These are phyloP conservation scores for Epithele typhae DNA, from an alignment of 768 basidiomycete genomes.

Conservation along the genomic window DNA sequence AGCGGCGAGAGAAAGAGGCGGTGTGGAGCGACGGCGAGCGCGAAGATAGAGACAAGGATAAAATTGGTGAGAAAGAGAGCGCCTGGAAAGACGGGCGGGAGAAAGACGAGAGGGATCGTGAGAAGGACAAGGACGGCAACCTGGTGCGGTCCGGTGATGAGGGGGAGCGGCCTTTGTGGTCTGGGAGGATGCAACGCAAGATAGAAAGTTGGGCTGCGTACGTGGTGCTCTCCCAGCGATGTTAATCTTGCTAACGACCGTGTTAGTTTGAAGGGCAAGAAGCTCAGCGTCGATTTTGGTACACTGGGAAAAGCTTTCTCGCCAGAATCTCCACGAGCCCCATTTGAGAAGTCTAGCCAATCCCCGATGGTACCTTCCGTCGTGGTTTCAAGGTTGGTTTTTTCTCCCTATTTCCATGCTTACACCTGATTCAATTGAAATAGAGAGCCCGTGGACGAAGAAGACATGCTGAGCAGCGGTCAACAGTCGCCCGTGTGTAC, in stretches of 20 bases:
- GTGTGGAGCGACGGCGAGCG: conserved; percentile 32
- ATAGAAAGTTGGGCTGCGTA: conserved; percentile 48
- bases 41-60: conserved; percentile 29
- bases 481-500: conserved; percentile 70
- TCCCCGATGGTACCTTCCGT: conserved; percentile 32
- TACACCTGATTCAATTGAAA: too few species aligned
- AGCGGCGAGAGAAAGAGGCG: conserved; percentile 34
- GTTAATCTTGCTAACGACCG: not conserved
- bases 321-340: conserved; percentile 19
- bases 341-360: conserved; percentile 17
- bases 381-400: conserved; percentile 35
- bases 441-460: conserved; percentile 42
- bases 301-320: conserved; percentile 15
- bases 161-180: conserved; percentile 31
- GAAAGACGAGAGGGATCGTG: conserved; percentile 28
- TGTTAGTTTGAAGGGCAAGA: conserved; percentile 28
- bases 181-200: conserved; percentile 42
- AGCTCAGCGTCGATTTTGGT: conserved; percentile 29
- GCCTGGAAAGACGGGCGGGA: conserved; percentile 29
- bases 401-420: too few species aligned
- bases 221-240: conserved; percentile 13
- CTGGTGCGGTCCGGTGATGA: conserved; percentile 28
- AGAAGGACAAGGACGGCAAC: conserved; percentile 18
- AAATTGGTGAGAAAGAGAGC: conserved; percentile 30
- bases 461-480: conserved; percentile 72